phyloP scores from a whole-genome alignment of 2,329 filamentous ascomycete genomes.

The Venturia asperata region DNA sequence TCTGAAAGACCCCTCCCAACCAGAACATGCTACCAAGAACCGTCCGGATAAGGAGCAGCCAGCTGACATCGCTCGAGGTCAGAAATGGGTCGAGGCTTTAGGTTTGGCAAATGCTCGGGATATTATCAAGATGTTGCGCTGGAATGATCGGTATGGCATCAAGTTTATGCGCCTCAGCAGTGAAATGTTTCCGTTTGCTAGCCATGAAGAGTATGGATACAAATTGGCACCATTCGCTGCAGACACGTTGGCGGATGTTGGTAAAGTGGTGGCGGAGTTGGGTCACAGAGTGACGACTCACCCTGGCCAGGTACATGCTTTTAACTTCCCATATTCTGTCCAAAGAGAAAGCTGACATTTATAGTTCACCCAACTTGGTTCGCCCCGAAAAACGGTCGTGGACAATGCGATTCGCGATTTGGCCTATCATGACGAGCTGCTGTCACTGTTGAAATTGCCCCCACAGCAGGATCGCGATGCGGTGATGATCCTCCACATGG shows the following conservation, averaged over 20 bases:
- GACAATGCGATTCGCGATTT: slow-evolving; percentile 71
- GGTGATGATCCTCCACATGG: slow-evolving; percentile 92
- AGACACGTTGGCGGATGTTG: slow-evolving; percentile 67
- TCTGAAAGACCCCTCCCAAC: slow-evolving; percentile 64
- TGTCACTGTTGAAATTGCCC: slow-evolving; percentile 68
- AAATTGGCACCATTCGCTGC: slow-evolving; percentile 75
- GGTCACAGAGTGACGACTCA: slow-evolving; percentile 85
- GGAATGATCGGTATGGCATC: slow-evolving; percentile 90
- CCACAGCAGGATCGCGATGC: slow-evolving; percentile 75
- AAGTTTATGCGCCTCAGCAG: slow-evolving; percentile 87
- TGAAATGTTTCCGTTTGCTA: slow-evolving; percentile 96
- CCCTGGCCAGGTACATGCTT: slow-evolving; percentile 60
- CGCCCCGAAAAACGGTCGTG: slow-evolving; percentile 70
- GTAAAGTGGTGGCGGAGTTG: slow-evolving; percentile 66
- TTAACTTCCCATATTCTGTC: slow-evolving; percentile 9
- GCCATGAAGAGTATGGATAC: slow-evolving; percentile 81
- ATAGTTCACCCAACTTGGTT: slow-evolving; percentile 83
- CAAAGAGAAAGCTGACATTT: slow-evolving; percentile 3
- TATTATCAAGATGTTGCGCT: slow-evolving; percentile 75
- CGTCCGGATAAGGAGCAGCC: slow-evolving; percentile 68
- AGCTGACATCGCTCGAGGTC: slow-evolving; percentile 59
- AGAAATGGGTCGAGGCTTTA: slow-evolving; percentile 66
- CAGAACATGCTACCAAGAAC: slow-evolving; percentile 79
- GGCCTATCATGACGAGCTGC: slow-evolving; percentile 80
- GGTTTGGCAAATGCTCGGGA: slow-evolving; percentile 78